Evolutionary conservation across 2,329 filamentous ascomycete species (phyloP).

Genomic region (Aureobasidium leucospermi): DNA sequence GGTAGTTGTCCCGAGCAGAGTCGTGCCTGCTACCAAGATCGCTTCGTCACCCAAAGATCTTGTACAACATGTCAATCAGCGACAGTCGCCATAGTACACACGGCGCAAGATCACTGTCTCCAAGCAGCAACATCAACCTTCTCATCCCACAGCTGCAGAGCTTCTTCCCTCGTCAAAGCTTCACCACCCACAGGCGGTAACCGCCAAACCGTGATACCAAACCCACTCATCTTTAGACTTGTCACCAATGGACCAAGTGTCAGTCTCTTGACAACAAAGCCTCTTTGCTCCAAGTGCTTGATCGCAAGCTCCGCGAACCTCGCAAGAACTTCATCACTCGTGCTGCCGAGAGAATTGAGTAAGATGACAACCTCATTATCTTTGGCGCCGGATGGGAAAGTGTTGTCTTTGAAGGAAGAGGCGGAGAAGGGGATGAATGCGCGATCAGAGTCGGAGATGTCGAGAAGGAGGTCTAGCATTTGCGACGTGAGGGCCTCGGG

Average conservation of each 20-base stretch:
- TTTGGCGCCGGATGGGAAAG: neutral
- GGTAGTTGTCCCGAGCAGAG: no score
- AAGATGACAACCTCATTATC: conserved; percentile 29
- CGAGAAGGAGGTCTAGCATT: conserved; percentile 30
- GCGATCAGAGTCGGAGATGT: conserved; percentile 27
- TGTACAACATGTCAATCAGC: no score
- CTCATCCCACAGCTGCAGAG: conserved; percentile 29
- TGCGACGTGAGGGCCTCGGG: conserved; percentile 26
- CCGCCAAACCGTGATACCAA: conserved; percentile 32
- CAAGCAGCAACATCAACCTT: conserved; percentile 30
- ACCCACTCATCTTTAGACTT: conserved; percentile 32
- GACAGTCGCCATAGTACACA: no score
- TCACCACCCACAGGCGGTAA: conserved; percentile 25
- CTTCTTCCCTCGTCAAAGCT: conserved; percentile 22
- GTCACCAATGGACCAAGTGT: conserved; percentile 30
- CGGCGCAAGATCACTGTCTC: conserved; percentile 22
- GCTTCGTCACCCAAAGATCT: no score
- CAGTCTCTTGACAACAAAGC: conserved; percentile 27
- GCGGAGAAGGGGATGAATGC: conserved; percentile 31
- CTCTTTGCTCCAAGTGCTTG: conserved; percentile 23
- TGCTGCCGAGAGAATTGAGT: conserved; percentile 31
- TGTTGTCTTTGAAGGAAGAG: conserved; percentile 21
- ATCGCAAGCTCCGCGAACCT: conserved; percentile 29
- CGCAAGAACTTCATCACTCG: conserved; percentile 30
- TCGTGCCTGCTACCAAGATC: no score